phyloP scores from a whole-genome alignment of 2,329 filamentous ascomycete genomes.

The Cladophialophora yegresii region DNA sequence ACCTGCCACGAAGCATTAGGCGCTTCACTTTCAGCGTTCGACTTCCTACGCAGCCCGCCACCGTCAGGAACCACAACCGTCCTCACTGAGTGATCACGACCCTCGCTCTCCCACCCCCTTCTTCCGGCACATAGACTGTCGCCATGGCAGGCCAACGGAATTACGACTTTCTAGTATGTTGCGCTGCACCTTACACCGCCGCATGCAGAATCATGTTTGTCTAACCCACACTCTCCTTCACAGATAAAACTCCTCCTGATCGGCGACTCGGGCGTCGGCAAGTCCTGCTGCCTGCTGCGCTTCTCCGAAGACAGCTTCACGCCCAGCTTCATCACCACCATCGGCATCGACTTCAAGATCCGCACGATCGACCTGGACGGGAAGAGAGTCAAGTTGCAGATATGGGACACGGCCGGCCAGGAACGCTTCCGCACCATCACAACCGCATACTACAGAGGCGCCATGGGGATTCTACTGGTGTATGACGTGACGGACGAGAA shows the following conservation, averaged over 20 bases:
- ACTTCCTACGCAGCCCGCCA: slow-evolving; percentile 11
- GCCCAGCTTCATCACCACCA: slow-evolving; percentile 96
- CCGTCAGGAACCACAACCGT: not conserved
- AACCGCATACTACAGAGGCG: slow-evolving; percentile 95
- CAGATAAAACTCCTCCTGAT: slow-evolving; percentile 97
- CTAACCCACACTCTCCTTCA: slow-evolving; percentile 32
- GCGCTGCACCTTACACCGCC: slow-evolving; percentile 9
- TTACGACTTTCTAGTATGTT: slow-evolving; percentile 94
- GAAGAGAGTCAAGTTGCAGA: slow-evolving; percentile 98
- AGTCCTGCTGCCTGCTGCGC: slow-evolving; percentile 93
- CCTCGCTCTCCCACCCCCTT: not conserved
- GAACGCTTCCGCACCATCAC: slow-evolving; percentile 99
- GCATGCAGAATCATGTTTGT: not conserved
- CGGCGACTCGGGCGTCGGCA: slow-evolving; percentile 93
- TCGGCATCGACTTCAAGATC: slow-evolving; percentile 99
- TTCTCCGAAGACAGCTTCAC: slow-evolving; percentile 98
- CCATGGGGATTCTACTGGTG: slow-evolving; percentile 95
- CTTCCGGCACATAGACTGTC: slow-evolving; percentile 13
- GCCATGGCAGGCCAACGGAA: slow-evolving; percentile 94
- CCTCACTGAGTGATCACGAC: slow-evolving; percentile 4
- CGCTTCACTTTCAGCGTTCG: slow-evolving; percentile 6
- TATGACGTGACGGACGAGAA: slow-evolving; percentile 98
- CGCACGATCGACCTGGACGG: slow-evolving; percentile 98
- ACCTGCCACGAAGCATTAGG: not conserved
- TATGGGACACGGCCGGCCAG: slow-evolving; percentile 98